Evolutionary conservation across 2,329 filamentous ascomycete genomes (phyloP), one percentile per base, ranked within the genome.

Genomic region (Pseudogymnoascus sp.): DNA sequence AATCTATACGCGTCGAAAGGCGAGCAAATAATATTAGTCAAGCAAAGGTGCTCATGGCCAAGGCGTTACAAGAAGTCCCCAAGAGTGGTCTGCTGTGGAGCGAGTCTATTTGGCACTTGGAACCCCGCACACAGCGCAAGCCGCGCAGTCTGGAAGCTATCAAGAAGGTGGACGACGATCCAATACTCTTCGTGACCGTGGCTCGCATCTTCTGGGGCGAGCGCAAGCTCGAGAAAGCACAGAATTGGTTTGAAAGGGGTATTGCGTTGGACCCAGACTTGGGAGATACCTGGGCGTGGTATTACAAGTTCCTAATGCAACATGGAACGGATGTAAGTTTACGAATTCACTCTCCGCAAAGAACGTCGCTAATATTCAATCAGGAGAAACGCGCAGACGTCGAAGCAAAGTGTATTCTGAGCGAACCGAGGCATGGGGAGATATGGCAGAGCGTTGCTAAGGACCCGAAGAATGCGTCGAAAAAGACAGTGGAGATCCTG

Each of bases 231-330:
- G 94, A 97, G 68, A 96, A 97, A 74, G 93, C 94, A 2, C 89
- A 92, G 75, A 92, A 85, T 66, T 99, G 94, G 94, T 99, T 99
- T 74, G 92, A 97, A 76, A 96, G 96, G 76, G 94, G 94, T 0
- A 86, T 97, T 62, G 81, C 96, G 61, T 79, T 94, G 10, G 92
- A 99, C 71, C 85, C 87, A 36, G 92, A 97, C 73, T 78, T 86
- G 59, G 94, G 94, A 59, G 95, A 99, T 77, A 89, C 87, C 9
- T 99, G 95, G 95, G 93, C 92, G 18, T 99, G 93, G 93, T 99
- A 97, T 75, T 94, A 92, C 75, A 92, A 93, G 74, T 99, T 97
- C 74, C 72, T 97, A 66, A 73, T 86, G 67, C 90, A 97, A 79
- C 92, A 99, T 76, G 95, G 94, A 8, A 97, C 92, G 4, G 87